A percentile compares a stretch with the other conserved stretches of the same genome.
Conservation (phyloP, 2,329 filamentous ascomycete species). For the Lecanoromycetidae sp. region DNA sequence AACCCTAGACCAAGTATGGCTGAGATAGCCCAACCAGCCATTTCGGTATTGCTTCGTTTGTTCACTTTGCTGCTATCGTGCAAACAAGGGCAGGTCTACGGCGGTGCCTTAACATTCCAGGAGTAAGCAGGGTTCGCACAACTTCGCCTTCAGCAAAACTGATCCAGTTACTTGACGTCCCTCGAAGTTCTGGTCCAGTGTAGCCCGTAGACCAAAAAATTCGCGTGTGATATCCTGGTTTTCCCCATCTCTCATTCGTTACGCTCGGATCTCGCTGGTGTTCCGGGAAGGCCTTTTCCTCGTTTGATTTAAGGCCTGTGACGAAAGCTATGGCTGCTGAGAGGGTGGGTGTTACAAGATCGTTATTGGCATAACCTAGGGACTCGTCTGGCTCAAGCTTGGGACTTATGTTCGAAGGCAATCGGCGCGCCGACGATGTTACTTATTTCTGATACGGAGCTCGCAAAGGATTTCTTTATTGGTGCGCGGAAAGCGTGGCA, state of each 20-base stretch:
- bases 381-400: neutral
- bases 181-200: neutral
- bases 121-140: neutral
- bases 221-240: neutral
- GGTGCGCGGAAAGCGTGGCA: neutral
- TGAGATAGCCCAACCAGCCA: neutral
- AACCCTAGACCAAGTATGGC: too few relatives aligned
- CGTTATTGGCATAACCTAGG: neutral
- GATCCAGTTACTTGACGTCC: slow-evolving; percentile 1
- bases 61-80: neutral
- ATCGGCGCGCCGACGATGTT: slow-evolving; percentile 8
- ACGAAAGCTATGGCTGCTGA: slow-evolving; percentile 1
- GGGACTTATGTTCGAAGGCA: slow-evolving; percentile 4
- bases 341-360: neutral
- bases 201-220: neutral
- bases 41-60: neutral
- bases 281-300: neutral
- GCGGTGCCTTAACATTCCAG: neutral
- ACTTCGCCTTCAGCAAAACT: neutral
- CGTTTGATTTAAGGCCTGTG: neutral
- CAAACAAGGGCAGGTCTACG: neutral
- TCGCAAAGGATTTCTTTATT: slow-evolving; percentile 1
- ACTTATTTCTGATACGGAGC: slow-evolving; percentile 2
- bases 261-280: slow-evolving; percentile 1
- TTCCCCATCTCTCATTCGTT: neutral